Evolutionary conservation across 73 alveolate genomes (phyloP).

Genomic region (Paramecium caudatum): DNA sequence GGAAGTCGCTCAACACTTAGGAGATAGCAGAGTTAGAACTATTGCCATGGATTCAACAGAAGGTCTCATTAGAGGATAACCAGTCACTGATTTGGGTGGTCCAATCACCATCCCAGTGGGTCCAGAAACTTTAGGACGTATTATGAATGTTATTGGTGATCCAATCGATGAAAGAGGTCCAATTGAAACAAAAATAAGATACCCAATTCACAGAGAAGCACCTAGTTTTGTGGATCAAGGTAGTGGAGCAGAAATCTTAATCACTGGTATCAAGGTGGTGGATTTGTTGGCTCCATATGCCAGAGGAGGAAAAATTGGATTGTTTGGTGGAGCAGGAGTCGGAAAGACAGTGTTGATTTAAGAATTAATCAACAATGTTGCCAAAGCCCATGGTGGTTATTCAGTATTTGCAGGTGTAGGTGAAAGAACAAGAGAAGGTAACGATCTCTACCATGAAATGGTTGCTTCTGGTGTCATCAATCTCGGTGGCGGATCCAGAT

Average conservation of each 20-base stretch:
- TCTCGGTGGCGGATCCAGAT: slow-evolving; percentile 87
- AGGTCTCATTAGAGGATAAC: slow-evolving; percentile 96
- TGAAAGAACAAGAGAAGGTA: slow-evolving; percentile 95
- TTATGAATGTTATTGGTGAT: slow-evolving; percentile 97
- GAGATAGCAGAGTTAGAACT: slow-evolving; percentile 96
- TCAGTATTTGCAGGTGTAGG: slow-evolving; percentile 99
- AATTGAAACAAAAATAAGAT: slow-evolving; percentile 80
- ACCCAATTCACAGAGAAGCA: slow-evolving; percentile 97
- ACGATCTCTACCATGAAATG: slow-evolving; percentile 94
- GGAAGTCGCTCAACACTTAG: slow-evolving; percentile 98
- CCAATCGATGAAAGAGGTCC: slow-evolving; percentile 98
- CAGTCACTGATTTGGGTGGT: slow-evolving; percentile 90
- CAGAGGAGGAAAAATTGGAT: slow-evolving; percentile 95
- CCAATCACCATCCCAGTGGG: slow-evolving; percentile 98
- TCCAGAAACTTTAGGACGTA: slow-evolving; percentile 95
- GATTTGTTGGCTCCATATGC: slow-evolving; percentile 98
- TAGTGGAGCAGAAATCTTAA: slow-evolving; percentile 92
- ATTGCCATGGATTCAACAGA: slow-evolving; percentile 98
- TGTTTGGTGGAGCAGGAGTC: slow-evolving; percentile 99
- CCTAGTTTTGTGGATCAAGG: slow-evolving; percentile 96
- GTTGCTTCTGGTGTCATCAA: slow-evolving; percentile 86
- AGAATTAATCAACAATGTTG: slow-evolving; percentile 98
- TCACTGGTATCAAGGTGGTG: slow-evolving; percentile 96
- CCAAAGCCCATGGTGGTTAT: slow-evolving; percentile 97
- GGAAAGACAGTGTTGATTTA: slow-evolving; percentile 98